Conservation (phyloP, 352 stramenopile species). For the Phytopythium ostracodes region DNA sequence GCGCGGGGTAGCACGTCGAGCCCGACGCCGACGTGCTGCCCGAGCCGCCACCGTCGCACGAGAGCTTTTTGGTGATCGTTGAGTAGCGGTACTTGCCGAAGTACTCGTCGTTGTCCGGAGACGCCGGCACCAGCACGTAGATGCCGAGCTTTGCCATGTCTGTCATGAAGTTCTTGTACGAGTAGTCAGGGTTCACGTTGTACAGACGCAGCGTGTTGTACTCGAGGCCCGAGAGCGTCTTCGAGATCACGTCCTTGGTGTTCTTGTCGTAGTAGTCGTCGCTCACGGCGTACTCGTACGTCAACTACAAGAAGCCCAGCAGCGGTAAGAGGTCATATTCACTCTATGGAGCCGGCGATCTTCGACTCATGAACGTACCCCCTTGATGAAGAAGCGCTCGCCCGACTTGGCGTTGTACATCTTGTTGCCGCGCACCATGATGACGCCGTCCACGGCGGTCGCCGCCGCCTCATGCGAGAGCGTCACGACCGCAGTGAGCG, state of each 20-base stretch:
- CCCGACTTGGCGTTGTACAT: constrained; percentile 80
- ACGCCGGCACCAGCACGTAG: constrained; percentile 79
- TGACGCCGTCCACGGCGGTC: constrained; percentile 33
- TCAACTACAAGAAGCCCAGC: constrained; percentile 37
- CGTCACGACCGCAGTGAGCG: constrained; percentile 8
- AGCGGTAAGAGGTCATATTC: not conserved
- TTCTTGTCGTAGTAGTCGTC: constrained; percentile 85
- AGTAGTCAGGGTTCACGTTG: constrained; percentile 83
- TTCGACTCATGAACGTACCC: constrained; percentile 28
- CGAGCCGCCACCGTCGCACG: constrained; percentile 33
- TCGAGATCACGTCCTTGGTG: constrained; percentile 62
- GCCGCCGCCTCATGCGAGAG: constrained; percentile 10
- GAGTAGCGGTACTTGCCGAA: constrained; percentile 85
- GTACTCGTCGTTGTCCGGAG: constrained; percentile 79
- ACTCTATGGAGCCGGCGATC: not conserved
- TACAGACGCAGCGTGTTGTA: constrained; percentile 87
- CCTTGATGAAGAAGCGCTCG: constrained; percentile 87
- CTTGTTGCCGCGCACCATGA: constrained; percentile 85
- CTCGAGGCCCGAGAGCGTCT: constrained; percentile 66
- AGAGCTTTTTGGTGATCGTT: constrained; percentile 65
- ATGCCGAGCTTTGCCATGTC: constrained; percentile 75
- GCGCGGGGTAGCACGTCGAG: constrained; percentile 73
- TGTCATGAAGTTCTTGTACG: constrained; percentile 82
- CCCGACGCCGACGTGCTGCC: constrained; percentile 31
- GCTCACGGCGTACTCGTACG: constrained; percentile 86